Evolutionary conservation across 805 yeast genomes (phyloP).

Genomic region (Starmerella kuoi): DNA sequence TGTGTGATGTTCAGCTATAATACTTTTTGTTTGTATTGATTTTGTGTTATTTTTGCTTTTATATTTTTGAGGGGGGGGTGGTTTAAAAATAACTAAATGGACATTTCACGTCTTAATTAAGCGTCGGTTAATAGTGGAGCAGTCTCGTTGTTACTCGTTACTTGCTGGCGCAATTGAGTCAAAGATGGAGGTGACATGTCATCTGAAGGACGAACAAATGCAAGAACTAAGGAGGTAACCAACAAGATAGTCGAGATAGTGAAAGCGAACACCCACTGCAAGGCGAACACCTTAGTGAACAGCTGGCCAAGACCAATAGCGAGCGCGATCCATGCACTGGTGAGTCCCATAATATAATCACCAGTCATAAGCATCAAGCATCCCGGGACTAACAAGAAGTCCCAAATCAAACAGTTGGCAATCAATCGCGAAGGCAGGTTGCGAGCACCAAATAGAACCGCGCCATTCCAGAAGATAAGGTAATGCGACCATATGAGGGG

Average conservation of each 20-base stretch:
- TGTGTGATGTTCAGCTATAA: no score
- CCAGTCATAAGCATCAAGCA: slow-evolving; percentile 44
- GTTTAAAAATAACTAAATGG: no score
- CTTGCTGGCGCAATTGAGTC: slow-evolving; percentile 6
- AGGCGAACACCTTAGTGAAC: slow-evolving; percentile 53
- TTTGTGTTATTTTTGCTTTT: no score
- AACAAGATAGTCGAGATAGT: slow-evolving; percentile 48
- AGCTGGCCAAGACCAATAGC: slow-evolving; percentile 65
- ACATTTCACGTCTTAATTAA: no score
- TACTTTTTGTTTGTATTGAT: no score
- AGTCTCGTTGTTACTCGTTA: slow-evolving; percentile 9
- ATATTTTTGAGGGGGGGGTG: no score
- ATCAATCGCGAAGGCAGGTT: slow-evolving; percentile 48
- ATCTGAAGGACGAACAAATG: slow-evolving; percentile 19
- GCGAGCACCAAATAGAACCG: slow-evolving; percentile 54
- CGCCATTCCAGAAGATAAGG: slow-evolving; percentile 76
- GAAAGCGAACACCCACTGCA: slow-evolving; percentile 80
- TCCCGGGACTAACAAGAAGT: slow-evolving; percentile 54
- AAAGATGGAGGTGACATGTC: slow-evolving; percentile 9
- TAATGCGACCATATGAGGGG: slow-evolving; percentile 68
- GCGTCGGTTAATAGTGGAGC: slow-evolving; percentile 21
- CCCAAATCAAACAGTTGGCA: slow-evolving; percentile 70
- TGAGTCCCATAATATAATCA: slow-evolving; percentile 61
- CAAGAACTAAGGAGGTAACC: slow-evolving; percentile 37
- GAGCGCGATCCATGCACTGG: slow-evolving; percentile 44